Percentiles rank a stretch among this genome's conserved stretches.
These are phyloP conservation scores for Russula griseocarnosa DNA, from an alignment of 768 basidiomycete genomes.

Conservation along the genomic window DNA sequence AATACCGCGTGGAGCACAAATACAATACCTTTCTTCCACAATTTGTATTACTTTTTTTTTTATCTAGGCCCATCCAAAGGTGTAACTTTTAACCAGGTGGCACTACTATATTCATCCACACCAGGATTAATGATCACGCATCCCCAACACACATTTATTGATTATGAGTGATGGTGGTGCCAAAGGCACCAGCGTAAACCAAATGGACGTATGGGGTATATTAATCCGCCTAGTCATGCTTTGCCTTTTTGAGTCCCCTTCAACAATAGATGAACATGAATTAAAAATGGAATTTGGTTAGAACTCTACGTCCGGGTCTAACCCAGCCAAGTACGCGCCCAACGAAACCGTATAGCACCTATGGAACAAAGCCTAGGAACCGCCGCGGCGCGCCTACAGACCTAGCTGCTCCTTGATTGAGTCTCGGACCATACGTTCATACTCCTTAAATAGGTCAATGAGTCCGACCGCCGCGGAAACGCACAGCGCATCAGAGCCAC, in stretches of 20 bases:
- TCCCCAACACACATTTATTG: neutral
- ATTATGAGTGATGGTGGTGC: neutral
- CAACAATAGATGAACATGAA: neutral
- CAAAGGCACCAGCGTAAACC: neutral
- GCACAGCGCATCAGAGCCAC: conserved; percentile 22
- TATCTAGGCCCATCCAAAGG: neutral
- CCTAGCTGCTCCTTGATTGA: conserved; percentile 86
- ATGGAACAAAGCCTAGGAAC: neutral
- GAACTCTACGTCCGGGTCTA: neutral
- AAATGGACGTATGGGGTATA: neutral
- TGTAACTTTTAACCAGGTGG: neutral
- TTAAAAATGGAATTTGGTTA: neutral
- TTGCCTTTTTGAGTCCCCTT: conserved; percentile 11
- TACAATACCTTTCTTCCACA: neutral
- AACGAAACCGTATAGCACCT: neutral
- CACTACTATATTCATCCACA: neutral
- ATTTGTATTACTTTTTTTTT: neutral
- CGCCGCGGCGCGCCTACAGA: conserved; percentile 41
- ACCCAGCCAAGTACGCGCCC: neutral
- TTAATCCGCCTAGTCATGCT: neutral
- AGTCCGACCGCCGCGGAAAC: neutral
- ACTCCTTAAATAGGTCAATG: conserved; percentile 51
- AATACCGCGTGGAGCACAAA: neutral
- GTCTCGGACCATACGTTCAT: conserved; percentile 79
- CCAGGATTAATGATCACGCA: neutral